Conservation (phyloP, 164 flowering plant genomes). For the Houttuynia cordata region DNA sequence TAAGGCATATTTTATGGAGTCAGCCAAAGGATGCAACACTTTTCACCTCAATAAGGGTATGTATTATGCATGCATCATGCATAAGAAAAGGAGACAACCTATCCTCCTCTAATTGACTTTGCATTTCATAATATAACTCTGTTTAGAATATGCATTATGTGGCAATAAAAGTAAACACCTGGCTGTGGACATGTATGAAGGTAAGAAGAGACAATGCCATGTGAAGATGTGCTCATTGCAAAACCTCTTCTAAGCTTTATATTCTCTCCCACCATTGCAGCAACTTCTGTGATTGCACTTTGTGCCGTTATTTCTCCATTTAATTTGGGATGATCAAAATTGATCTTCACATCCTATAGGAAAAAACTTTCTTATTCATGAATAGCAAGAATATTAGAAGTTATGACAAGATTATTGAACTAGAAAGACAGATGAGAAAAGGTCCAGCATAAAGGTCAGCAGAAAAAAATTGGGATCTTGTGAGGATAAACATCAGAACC, state of each 20-base stretch:
- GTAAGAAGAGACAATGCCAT: conserved; percentile 72
- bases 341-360: conserved; percentile 46
- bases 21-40: no score
- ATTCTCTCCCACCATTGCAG: conserved; percentile 97
- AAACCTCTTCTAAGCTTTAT: conserved; percentile 73
- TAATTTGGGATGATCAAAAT: conserved; percentile 74
- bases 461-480: no score
- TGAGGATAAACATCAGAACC: no score
- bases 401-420: background rate
- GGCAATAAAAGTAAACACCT: conserved; percentile 26
- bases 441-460: no score
- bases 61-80: no score
- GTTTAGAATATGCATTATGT: background rate
- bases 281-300: conserved; percentile 77
- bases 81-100: background rate
- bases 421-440: background rate
- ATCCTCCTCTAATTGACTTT: background rate
- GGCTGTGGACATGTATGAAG: conserved; percentile 80
- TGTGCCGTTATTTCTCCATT: conserved; percentile 74
- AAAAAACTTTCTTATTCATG: background rate
- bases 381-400: background rate
- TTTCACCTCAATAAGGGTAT: no score
- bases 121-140: background rate
- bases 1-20: no score
- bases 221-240: conserved; percentile 39